phyloP scores from a whole-genome alignment of 345 rosid genomes.

The Lagerstroemia speciosa region DNA sequence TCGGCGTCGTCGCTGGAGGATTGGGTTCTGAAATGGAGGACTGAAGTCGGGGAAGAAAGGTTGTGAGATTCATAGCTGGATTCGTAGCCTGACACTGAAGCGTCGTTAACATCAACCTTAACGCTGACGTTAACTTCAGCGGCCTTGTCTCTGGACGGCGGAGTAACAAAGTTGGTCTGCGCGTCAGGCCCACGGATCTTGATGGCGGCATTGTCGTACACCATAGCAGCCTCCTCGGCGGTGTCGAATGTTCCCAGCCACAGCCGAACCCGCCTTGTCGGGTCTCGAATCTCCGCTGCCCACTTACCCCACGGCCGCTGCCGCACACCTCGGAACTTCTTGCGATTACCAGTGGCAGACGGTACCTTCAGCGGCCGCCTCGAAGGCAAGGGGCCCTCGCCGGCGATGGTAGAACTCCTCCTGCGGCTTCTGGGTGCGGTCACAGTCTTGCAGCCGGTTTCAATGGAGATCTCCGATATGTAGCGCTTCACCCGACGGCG shows the following conservation, averaged over 20 bases:
- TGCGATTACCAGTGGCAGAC: conserved; percentile 8
- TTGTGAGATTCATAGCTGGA: conserved; percentile 54
- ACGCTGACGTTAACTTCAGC: background rate
- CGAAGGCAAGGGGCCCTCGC: background rate
- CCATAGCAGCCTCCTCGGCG: conserved; percentile 95
- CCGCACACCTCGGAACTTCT: conserved; percentile 84
- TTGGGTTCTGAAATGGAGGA: conserved; percentile 44
- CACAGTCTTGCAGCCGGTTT: conserved; percentile 19
- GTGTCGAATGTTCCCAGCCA: conserved; percentile 93
- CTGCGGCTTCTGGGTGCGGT: conserved; percentile 7
- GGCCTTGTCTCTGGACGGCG: conserved; percentile 22
- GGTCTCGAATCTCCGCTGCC: conserved; percentile 99
- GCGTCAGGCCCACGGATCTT: conserved; percentile 90
- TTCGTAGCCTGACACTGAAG: conserved; percentile 41
- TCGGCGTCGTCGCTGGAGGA: conserved; percentile 29
- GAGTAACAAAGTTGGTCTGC: conserved; percentile 58
- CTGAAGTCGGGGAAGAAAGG: conserved; percentile 79
- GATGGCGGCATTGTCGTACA: conserved; percentile 87
- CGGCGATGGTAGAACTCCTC: conserved; percentile 18
- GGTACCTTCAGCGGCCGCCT: conserved; percentile 14
- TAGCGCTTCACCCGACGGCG: conserved; percentile 60
- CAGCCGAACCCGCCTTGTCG: conserved; percentile 65
- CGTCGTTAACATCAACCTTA: conserved; percentile 13
- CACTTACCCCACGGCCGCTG: conserved; percentile 99
- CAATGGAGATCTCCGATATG: conserved; percentile 62